These are phyloP conservation scores for Bathelium albidoporum DNA, from an alignment of 495 filamentous ascomycete species.

Conservation along the genomic window DNA sequence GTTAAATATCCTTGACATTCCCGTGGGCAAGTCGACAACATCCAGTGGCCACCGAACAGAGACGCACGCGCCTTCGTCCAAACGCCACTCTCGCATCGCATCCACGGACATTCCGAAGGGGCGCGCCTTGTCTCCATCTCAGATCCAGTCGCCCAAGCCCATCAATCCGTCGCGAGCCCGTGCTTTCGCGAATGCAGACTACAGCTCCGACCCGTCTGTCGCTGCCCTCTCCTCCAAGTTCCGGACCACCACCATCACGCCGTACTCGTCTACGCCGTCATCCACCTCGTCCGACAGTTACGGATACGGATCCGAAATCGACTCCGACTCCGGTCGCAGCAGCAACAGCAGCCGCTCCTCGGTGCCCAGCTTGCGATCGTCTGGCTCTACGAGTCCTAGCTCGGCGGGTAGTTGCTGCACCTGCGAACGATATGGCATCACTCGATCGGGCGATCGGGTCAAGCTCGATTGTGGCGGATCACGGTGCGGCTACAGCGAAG, in stretches of 20 bases:
- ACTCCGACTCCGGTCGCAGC: slow-evolving; percentile 34
- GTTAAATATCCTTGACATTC: slow-evolving; percentile 70
- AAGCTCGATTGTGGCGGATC: slow-evolving; percentile 87
- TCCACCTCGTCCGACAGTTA: neutral
- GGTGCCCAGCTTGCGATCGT: slow-evolving; percentile 67
- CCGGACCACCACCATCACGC: slow-evolving; percentile 49
- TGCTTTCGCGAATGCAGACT: slow-evolving; percentile 63
- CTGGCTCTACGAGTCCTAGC: slow-evolving; percentile 60
- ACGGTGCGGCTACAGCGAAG: slow-evolving; percentile 70
- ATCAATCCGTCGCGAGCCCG: slow-evolving; percentile 74
- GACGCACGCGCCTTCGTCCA: slow-evolving; percentile 33
- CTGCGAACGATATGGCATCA: slow-evolving; percentile 94
- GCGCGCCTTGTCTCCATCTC: slow-evolving; percentile 72
- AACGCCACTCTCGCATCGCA: slow-evolving; percentile 36
- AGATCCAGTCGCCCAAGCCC: slow-evolving; percentile 87
- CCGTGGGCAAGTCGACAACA: slow-evolving; percentile 30
- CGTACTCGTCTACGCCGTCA: neutral
- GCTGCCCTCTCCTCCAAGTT: slow-evolving; percentile 68
- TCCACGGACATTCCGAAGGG: slow-evolving; percentile 66
- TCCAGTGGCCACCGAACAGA: slow-evolving; percentile 1
- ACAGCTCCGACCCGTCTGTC: slow-evolving; percentile 43
- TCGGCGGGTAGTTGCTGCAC: slow-evolving; percentile 65
- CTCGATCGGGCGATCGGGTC: slow-evolving; percentile 78
- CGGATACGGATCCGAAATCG: slow-evolving; percentile 31
- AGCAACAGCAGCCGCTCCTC: slow-evolving; percentile 64